Percentiles rank a stretch among this genome's conserved stretches.
Conservation (phyloP, 768 basidiomycete genomes). For the Daedaleopsis sinensis region DNA sequence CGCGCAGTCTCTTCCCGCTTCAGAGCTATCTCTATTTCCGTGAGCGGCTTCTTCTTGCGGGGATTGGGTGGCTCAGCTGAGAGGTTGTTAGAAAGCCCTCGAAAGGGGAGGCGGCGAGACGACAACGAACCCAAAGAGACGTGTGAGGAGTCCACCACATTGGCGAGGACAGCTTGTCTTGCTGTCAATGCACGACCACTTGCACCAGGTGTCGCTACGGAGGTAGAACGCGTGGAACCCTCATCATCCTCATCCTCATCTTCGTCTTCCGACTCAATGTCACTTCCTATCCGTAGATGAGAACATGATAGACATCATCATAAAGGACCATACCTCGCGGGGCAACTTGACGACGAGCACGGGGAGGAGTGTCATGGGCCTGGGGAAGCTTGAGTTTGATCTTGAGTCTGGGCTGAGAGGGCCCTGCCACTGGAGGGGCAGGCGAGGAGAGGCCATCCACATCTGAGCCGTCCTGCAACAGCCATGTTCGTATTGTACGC, state of each 20-base stretch:
- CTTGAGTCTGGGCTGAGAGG: constrained; percentile 48
- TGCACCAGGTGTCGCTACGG: constrained; percentile 28
- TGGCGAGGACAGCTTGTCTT: constrained; percentile 72
- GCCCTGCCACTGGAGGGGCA: constrained; percentile 2
- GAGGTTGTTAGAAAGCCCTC: neutral
- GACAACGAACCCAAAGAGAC: constrained; percentile 57
- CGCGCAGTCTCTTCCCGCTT: constrained; percentile 80
- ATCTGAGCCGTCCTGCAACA: constrained; percentile 33
- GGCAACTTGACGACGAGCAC: constrained; percentile 19
- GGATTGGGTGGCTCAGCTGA: constrained; percentile 36
- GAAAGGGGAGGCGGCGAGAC: neutral
- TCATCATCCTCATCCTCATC: constrained; percentile 40
- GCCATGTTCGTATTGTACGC: too few relatives aligned
- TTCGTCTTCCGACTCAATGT: constrained; percentile 48
- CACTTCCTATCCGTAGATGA: constrained; percentile 32
- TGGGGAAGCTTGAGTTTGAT: constrained; percentile 62
- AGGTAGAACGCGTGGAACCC: constrained; percentile 34
- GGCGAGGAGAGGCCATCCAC: constrained; percentile 33
- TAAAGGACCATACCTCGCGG: constrained; percentile 17
- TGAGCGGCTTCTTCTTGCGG: constrained; percentile 68
- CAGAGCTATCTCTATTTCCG: constrained; percentile 72
- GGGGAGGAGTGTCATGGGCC: constrained; percentile 13
- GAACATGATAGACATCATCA: neutral
- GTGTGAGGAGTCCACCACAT: constrained; percentile 68
- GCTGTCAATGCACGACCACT: constrained; percentile 39